Base-by-base conservation (phyloP, 257 asterid species). In the Eucommia ulmoides region DNA sequence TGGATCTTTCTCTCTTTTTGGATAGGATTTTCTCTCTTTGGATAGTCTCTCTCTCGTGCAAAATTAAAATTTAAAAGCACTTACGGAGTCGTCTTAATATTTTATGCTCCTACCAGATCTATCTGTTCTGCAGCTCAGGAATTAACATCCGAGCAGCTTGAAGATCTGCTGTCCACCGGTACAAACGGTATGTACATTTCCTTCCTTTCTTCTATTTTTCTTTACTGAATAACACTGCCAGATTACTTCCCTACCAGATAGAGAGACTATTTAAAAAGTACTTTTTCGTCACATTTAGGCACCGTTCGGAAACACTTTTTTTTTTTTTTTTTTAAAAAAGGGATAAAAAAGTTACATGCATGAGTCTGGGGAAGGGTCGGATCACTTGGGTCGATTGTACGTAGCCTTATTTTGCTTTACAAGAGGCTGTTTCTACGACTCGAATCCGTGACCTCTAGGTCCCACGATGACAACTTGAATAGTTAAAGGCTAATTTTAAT, bases 61-160 rank as follows among this genome's bases (percentile, higher is more conserved):
- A n/a, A n/a, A n/a, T n/a, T n/a, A n/a, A n/a, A n/a, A 35, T 15
- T 35, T 11, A 11, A 29, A 29, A 35, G 44, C 5, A 35, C 15
- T 35, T 3, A 3, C 11, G 44, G 44, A 35, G 44, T 35, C 16
- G 44, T 35, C n/a, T 11, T 9, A 35, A 35, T 35, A 35, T 4
- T 35, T 42, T 16, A 16, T 42, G n/a, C 48, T 42, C 10, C 62
- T 52, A 12, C 61, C 78, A 89, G 98, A 66, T 76, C 94, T 53
- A 42, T 22, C 35, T 89, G 94, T 78, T 76, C 92, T 8, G 83
- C 69, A 45, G 71, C 64, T 53, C 80, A 78, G 77, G 93, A 85
- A 66, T 59, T 84, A 63, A 61, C 89, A 23, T 42, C 50, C 19
- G 83, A 73, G 56, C 70, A 66, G 71, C 81, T 89, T 44, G 72